Evolutionary conservation across 2,329 filamentous ascomycete species (phyloP).

Genomic region (Proliferodiscus dingleyae): DNA sequence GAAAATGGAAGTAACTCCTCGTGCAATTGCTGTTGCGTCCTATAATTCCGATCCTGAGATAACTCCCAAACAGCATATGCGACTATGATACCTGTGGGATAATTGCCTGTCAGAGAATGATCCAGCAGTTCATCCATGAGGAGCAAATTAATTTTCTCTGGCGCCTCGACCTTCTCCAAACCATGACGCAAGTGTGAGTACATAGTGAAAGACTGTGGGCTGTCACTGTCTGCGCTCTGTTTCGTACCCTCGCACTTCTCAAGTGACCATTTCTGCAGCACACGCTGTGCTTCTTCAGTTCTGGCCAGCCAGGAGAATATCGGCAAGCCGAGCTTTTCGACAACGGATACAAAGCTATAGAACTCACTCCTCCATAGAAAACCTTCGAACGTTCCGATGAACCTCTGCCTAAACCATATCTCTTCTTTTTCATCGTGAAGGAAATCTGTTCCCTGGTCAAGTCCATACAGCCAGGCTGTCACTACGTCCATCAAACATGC

Average conservation of each 20-base stretch:
- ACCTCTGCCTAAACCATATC: neutral
- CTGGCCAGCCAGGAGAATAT: neutral
- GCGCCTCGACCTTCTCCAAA: neutral
- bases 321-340: neutral
- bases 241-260: neutral
- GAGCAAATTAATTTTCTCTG: slow-evolving; percentile 1
- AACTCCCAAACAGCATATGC: slow-evolving; percentile 57
- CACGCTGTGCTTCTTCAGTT: neutral
- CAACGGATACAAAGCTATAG: neutral
- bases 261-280: neutral
- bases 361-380: neutral
- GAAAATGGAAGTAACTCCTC: slow-evolving; percentile 32
- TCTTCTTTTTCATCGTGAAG: slow-evolving; percentile 2
- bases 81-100: slow-evolving; percentile 65
- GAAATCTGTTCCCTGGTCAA: neutral
- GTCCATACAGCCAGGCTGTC: neutral
- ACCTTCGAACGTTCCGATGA: neutral
- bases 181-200: slow-evolving; percentile 6
- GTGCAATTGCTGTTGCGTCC: slow-evolving; percentile 31
- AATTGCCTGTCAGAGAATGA: slow-evolving; percentile 69
- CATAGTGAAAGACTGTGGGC: neutral
- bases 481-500: slow-evolving; percentile 1
- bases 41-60: slow-evolving; percentile 34
- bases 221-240: neutral
- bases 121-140: slow-evolving; percentile 68